phyloP scores from a whole-genome alignment of 371 early-diverging fungal genomes.

The Dinochytrium kinnereticum region DNA sequence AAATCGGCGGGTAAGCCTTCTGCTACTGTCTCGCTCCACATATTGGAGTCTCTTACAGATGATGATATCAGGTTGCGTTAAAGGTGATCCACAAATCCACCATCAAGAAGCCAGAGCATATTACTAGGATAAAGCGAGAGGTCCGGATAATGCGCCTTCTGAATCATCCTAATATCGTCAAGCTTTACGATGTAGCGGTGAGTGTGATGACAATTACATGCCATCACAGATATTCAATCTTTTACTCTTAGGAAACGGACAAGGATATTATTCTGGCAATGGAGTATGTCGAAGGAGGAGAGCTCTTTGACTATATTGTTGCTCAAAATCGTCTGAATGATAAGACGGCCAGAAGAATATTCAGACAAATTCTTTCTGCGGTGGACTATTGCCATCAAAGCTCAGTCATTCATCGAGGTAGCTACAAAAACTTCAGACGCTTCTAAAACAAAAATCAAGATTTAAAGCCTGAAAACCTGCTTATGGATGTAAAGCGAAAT shows the following conservation, averaged over 20 bases:
- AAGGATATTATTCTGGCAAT: constrained; percentile 48
- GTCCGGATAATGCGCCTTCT: constrained; percentile 50
- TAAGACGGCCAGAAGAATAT: constrained; percentile 80
- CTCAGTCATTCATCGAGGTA: constrained; percentile 88
- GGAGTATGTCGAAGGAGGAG: constrained; percentile 56
- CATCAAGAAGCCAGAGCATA: constrained; percentile 48
- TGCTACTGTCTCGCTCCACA: not conserved
- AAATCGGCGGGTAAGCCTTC: constrained; percentile 34
- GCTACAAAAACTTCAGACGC: not conserved
- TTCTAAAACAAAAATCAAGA: constrained; percentile 60
- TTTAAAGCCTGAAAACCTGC: constrained; percentile 95
- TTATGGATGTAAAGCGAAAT: constrained; percentile 87
- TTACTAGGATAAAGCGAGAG: constrained; percentile 53
- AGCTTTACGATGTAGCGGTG: constrained; percentile 49
- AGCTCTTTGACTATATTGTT: constrained; percentile 67
- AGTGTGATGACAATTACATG: not conserved
- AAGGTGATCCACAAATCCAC: constrained; percentile 48
- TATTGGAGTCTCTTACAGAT: not conserved
- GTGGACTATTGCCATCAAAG: constrained; percentile 75
- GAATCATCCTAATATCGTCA: constrained; percentile 51
- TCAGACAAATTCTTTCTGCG: constrained; percentile 92
- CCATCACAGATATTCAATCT: not conserved
- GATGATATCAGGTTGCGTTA: constrained; percentile 54
- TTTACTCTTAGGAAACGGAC: constrained; percentile 46
- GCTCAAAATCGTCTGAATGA: constrained; percentile 56